These are phyloP conservation scores for Moelleriella libera DNA, from an alignment of 2,329 filamentous ascomycete genomes.

Conservation along the genomic window DNA sequence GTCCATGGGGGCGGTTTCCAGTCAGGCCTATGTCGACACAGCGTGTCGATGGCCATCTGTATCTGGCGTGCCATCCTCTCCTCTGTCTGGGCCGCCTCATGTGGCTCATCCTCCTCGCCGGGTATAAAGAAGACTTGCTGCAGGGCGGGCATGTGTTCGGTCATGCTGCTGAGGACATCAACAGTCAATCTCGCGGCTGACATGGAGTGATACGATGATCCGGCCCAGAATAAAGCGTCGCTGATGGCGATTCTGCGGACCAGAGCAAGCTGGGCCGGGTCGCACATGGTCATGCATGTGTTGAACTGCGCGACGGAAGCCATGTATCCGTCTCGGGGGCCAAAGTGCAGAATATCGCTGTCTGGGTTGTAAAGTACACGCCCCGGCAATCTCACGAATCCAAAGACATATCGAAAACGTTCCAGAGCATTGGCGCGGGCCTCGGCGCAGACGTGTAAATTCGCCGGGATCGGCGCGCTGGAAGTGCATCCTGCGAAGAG, in stretches of 20 bases:
- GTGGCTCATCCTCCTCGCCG: slow-evolving; percentile 18
- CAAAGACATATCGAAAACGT: slow-evolving; percentile 25
- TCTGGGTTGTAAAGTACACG: slow-evolving; percentile 26
- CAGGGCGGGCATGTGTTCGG: slow-evolving; percentile 22
- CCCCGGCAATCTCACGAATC: slow-evolving; percentile 24
- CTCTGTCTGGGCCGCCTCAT: slow-evolving; percentile 15
- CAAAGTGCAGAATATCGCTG: slow-evolving; percentile 33
- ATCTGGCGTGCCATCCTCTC: slow-evolving; percentile 23
- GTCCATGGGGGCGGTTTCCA: slow-evolving; percentile 23
- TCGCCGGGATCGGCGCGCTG: slow-evolving; percentile 24
- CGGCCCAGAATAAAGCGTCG: slow-evolving; percentile 27
- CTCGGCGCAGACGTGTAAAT: slow-evolving; percentile 31
- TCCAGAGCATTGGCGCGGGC: slow-evolving; percentile 28
- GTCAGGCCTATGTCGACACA: slow-evolving; percentile 14
- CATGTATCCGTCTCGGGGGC: slow-evolving; percentile 28
- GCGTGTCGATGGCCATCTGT: slow-evolving; percentile 17
- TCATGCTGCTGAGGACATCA: slow-evolving; percentile 24
- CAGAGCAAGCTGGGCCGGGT: slow-evolving; percentile 22
- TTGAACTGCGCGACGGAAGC: slow-evolving; percentile 29
- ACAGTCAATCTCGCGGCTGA: slow-evolving; percentile 23
- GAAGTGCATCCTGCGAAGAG: slow-evolving; percentile 23
- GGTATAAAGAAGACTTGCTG: slow-evolving; percentile 30
- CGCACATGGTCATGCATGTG: slow-evolving; percentile 27
- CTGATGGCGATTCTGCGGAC: slow-evolving; percentile 30
- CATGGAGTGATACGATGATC: slow-evolving; percentile 19